Conservation (phyloP, 140 eudicot species). For the Anethum foeniculum region DNA sequence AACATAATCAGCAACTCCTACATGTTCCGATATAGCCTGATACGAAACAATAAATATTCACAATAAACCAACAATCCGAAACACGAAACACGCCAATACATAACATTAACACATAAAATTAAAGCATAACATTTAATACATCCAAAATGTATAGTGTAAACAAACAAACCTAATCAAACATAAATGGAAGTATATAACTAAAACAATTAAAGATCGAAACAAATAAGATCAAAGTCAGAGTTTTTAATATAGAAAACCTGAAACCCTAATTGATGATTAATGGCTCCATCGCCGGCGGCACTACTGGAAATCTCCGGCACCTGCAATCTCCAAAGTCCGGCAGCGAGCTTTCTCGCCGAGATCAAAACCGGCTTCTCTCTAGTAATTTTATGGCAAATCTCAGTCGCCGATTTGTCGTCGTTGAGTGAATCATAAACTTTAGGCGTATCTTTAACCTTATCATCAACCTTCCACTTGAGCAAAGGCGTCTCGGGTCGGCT, state of each 20-base stretch:
- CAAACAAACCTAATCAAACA: constrained; percentile 18
- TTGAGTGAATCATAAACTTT: not conserved
- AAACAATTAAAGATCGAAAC: not conserved
- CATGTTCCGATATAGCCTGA: constrained; percentile 44
- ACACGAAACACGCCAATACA: not conserved
- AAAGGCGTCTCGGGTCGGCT: constrained; percentile 71
- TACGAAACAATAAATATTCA: not conserved
- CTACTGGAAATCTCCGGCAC: constrained; percentile 35
- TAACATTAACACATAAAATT: too few relatives aligned
- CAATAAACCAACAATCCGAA: not conserved
- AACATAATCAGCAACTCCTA: constrained; percentile 40
- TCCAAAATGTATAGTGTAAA: not conserved
- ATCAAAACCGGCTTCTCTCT: constrained; percentile 1
- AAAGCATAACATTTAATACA: not conserved
- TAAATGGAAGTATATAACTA: not conserved
- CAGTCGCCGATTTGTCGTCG: constrained; percentile 3
- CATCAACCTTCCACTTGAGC: constrained; percentile 27
- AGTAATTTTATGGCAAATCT: not conserved
- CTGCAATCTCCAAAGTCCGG: constrained; percentile 69
- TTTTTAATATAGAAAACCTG: constrained; percentile 28
- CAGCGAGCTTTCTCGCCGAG: constrained; percentile 65
- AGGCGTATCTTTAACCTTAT: not conserved
- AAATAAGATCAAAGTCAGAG: not conserved
- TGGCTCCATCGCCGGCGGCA: constrained; percentile 22
- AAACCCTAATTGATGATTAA: constrained; percentile 30